These are phyloP conservation scores for Talaromyces piceae DNA, from an alignment of 2,329 filamentous ascomycete species.

Conservation along the genomic window DNA sequence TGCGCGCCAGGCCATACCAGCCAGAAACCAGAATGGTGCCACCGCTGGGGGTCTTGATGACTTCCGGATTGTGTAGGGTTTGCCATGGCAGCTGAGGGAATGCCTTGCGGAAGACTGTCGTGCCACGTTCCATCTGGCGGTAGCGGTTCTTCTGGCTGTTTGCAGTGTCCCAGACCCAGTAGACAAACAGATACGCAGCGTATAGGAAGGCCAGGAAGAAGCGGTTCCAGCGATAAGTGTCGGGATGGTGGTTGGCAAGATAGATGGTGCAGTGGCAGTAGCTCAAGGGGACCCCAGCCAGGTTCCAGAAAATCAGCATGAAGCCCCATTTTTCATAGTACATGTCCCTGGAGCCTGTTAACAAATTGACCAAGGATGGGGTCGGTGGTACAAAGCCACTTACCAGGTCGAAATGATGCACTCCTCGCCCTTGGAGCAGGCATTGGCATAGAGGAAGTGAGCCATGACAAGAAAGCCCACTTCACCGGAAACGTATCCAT, in stretches of 20 bases:
- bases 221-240: constrained; percentile 69
- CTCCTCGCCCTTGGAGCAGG: constrained; percentile 87
- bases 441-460: constrained; percentile 86
- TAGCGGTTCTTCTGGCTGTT: constrained; percentile 94
- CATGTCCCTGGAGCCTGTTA: constrained; percentile 60
- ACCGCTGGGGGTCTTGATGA: constrained; percentile 63
- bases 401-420: constrained; percentile 80
- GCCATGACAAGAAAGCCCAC: constrained; percentile 79
- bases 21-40: constrained; percentile 76
- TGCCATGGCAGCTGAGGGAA: constrained; percentile 92
- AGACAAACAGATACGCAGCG: constrained; percentile 67
- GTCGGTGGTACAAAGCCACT: constrained; percentile 14
- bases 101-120: constrained; percentile 60
- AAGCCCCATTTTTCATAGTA: constrained; percentile 97
- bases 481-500: constrained; percentile 81
- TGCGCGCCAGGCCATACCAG: constrained; percentile 75
- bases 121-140: constrained; percentile 70
- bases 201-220: constrained; percentile 60
- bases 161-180: constrained; percentile 87
- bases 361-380: constrained; percentile 4
- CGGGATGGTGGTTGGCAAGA: constrained; percentile 73
- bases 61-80: constrained; percentile 70
- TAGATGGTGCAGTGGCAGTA: constrained; percentile 94
- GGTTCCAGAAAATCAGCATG: constrained; percentile 97
- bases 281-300: constrained; percentile 80